Base-by-base conservation (phyloP, 1,139 yeast species). In the Suzukiozyma palmioleophila region DNA sequence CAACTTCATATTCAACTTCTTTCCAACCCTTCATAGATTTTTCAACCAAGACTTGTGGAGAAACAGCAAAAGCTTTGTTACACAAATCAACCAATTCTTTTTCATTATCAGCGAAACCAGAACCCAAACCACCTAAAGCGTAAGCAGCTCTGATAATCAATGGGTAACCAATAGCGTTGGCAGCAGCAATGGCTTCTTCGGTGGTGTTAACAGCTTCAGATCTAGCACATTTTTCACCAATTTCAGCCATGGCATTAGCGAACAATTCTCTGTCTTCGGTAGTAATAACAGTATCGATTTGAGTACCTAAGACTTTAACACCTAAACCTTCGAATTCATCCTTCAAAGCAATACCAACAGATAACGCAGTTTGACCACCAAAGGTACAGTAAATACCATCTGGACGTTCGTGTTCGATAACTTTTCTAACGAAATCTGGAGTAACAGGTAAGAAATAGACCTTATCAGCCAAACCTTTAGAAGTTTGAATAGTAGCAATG, bases 1-100 rank as follows among this genome's bases (percentile, higher is more conserved):
- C 98, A 66, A 92, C 98, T 70, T 92, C 98, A 63, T 92, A 92
- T 70, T 92, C 98, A 53, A 92, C 88, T 71, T 92, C 98, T 66
- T 92, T 92, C 98, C 98, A 92, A 50, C 98, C 98, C 73, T 92
- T 92, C 96, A 92, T 86, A 39, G 97, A 88, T 64, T 81, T 81
- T 75, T 92, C 98, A 47, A 92, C 95, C 52, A 92, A 76, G 43
- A 92, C 94, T 70, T 92, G 98, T 22, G 98, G 97, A 40, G 96
- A 84, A 16, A 95, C 79, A 41, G 97, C 96, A 64, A 92, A 89
- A 1, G 98, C 96, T 62, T 85, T 83, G 60, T 81, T 79, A 73
- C 97, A 88, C 52, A 92, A 74, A 35, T 79, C 92, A 44, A 84
- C 73, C 59, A 92, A 79, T 68, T 92, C 94, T 52, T 77, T 66